Conservation (phyloP, 202 grass and related monocot species). For the Eragrostis tef region DNA sequence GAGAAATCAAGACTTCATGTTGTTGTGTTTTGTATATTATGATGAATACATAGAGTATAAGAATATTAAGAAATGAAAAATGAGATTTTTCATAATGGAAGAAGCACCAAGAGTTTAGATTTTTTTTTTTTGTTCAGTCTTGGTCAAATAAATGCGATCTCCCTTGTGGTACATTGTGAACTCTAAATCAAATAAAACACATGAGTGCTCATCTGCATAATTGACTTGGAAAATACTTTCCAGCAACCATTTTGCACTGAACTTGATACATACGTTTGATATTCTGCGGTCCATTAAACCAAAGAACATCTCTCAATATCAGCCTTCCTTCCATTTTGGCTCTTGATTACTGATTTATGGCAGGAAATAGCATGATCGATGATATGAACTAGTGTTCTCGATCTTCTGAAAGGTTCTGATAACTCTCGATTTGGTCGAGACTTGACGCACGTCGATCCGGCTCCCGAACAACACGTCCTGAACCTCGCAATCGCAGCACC, state of each 20-base stretch:
- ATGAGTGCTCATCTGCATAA: background rate
- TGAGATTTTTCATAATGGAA: slow-evolving; percentile 47
- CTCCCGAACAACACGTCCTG: too few relatives aligned
- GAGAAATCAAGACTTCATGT: background rate
- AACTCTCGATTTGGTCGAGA: too few relatives aligned
- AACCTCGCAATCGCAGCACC: too few relatives aligned
- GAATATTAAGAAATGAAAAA: background rate
- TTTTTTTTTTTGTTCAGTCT: background rate
- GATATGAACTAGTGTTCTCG: too few relatives aligned
- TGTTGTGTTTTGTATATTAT: background rate
- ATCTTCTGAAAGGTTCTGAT: too few relatives aligned
- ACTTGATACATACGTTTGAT: background rate
- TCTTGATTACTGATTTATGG: background rate
- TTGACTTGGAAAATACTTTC: background rate
- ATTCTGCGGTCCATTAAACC: background rate
- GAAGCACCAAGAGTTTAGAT: background rate
- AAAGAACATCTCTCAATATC: background rate
- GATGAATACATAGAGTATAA: background rate
- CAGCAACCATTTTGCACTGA: background rate
- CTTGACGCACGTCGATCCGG: too few relatives aligned
- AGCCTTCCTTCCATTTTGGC: background rate
- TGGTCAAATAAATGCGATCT: background rate
- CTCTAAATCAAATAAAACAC: background rate
- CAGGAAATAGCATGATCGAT: background rate
- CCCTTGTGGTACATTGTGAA: background rate